phyloP scores from a whole-genome alignment of 345 rosid genomes.

The Corchorus capsularis region DNA sequence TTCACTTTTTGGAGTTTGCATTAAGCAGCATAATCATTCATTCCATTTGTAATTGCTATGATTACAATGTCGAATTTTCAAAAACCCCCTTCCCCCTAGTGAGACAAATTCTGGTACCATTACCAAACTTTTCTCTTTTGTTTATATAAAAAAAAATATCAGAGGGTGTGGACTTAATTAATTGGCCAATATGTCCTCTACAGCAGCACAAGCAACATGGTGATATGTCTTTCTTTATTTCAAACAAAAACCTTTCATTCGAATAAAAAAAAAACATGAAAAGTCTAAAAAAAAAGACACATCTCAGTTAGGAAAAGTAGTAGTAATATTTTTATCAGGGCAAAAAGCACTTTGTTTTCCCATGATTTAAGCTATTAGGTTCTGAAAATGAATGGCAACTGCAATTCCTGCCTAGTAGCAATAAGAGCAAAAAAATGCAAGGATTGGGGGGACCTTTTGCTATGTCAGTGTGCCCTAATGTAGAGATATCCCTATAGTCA shows the following conservation, averaged over 20 bases:
- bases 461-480: not conserved
- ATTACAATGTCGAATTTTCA: not conserved
- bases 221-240: constrained; percentile 2
- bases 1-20: constrained; percentile 1
- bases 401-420: constrained; percentile 4
- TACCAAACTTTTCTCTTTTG: not conserved
- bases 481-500: constrained; percentile 1
- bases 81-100: not conserved
- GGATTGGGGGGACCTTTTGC: not conserved
- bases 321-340: not conserved
- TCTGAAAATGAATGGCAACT: constrained; percentile 18
- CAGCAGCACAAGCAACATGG: constrained; percentile 5
- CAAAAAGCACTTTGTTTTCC: constrained; percentile 4
- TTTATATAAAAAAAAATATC: too few species aligned
- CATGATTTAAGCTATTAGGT: constrained; percentile 7
- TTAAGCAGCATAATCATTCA: not conserved
- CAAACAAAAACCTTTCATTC: not conserved
- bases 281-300: not conserved
- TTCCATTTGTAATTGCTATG: constrained; percentile 9
- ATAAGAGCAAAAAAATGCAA: not conserved
- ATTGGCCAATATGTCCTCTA: too few species aligned
- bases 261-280: too few species aligned
- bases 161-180: too few species aligned
- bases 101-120: constrained; percentile 15
- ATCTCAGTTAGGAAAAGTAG: not conserved